Conservation (phyloP, 805 yeast species). For the Ogataea polymorpha region DNA sequence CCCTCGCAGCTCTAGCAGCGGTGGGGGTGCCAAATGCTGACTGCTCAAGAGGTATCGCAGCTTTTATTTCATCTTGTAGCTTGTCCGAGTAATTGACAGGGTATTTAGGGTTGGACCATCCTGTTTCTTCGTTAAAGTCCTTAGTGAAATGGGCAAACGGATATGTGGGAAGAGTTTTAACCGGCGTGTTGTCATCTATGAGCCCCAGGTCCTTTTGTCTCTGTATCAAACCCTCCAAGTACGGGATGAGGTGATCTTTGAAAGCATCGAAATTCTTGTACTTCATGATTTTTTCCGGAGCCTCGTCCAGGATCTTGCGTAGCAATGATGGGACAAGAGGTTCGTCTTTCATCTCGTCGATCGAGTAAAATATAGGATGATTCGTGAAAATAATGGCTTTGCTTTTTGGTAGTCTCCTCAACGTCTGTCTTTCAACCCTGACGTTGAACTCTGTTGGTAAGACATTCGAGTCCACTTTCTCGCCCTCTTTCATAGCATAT, state of each 20-base stretch:
- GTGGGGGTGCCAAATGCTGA: slow-evolving; percentile 18
- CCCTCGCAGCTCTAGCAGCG: slow-evolving; percentile 4
- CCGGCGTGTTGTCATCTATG: slow-evolving; percentile 51
- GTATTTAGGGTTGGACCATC: slow-evolving; percentile 40
- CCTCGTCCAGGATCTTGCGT: slow-evolving; percentile 60
- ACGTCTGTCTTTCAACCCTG: slow-evolving; percentile 70
- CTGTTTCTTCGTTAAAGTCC: slow-evolving; percentile 34
- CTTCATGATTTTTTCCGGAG: slow-evolving; percentile 60
- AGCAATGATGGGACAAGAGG: slow-evolving; percentile 69
- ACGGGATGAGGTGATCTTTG: slow-evolving; percentile 57
- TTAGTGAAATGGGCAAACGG: slow-evolving; percentile 60
- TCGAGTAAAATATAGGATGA: slow-evolving; percentile 74
- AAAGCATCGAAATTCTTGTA: slow-evolving; percentile 60
- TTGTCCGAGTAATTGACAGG: slow-evolving; percentile 25
- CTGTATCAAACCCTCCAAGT: slow-evolving; percentile 53
- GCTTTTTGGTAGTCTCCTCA: slow-evolving; percentile 63
- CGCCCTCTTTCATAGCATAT: slow-evolving; percentile 45
- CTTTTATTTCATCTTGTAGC: slow-evolving; percentile 25
- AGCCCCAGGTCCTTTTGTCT: slow-evolving; percentile 58
- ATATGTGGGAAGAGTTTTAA: slow-evolving; percentile 56
- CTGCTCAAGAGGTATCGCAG: slow-evolving; percentile 22
- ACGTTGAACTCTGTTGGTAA: slow-evolving; percentile 56
- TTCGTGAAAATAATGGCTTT: slow-evolving; percentile 69
- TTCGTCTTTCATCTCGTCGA: slow-evolving; percentile 79
- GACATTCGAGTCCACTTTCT: slow-evolving; percentile 43